These are phyloP conservation scores for Isoetes taiwanensis DNA, from an alignment of 75 land plant genomes.

Conservation along the genomic window DNA sequence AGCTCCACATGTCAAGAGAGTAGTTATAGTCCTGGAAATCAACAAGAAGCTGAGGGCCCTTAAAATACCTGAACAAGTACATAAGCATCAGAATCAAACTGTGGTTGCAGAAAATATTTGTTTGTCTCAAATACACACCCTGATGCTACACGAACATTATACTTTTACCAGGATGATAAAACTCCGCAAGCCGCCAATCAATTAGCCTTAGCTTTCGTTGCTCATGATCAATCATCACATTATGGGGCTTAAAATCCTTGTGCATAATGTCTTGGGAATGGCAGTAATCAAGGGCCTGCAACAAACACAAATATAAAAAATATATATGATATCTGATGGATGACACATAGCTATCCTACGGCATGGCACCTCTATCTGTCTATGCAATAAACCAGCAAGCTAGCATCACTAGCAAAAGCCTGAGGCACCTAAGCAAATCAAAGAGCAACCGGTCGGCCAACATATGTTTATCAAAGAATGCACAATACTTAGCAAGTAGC, in stretches of 20 bases:
- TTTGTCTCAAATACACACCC: slow-evolving; percentile 18
- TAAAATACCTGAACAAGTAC: slow-evolving; percentile 83
- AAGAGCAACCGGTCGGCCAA: too few species aligned
- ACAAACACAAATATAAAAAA: not conserved
- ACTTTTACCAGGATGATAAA: slow-evolving; percentile 69
- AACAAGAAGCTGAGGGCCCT: slow-evolving; percentile 79
- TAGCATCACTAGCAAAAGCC: too few species aligned
- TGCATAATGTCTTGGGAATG: slow-evolving; percentile 93
- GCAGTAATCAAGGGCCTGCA: slow-evolving; percentile 71
- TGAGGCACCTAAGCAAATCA: too few species aligned
- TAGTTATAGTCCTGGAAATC: slow-evolving; percentile 92
- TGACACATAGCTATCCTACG: too few species aligned
- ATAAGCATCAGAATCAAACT: not conserved
- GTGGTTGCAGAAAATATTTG: not conserved
- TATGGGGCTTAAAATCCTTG: slow-evolving; percentile 82
- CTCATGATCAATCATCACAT: slow-evolving; percentile 90
- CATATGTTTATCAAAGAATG: too few species aligned
- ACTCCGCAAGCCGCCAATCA: slow-evolving; percentile 82
- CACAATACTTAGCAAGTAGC: too few species aligned
- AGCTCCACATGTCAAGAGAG: slow-evolving; percentile 95
- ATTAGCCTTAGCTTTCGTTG: slow-evolving; percentile 61
- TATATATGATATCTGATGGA: too few species aligned
- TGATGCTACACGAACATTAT: slow-evolving; percentile 78
- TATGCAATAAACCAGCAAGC: too few species aligned
- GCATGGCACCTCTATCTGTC: too few species aligned